Evolutionary conservation across 192 early-diverging fungal species (phyloP), one percentile per base, ranked within the genome.

Genomic region (Globomyces pollinis-pini): DNA sequence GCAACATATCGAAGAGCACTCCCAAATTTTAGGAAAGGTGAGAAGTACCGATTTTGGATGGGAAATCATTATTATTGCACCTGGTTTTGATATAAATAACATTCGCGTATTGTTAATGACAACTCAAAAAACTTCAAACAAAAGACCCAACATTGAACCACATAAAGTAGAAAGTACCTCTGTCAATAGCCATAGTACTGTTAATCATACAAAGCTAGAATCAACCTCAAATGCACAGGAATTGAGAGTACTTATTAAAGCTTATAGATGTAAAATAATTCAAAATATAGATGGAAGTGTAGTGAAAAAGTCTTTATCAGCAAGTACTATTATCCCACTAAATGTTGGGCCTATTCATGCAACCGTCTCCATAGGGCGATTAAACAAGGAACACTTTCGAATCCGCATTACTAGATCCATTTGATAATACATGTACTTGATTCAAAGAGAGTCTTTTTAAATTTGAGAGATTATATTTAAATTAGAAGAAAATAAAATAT

Each of bases 21-120:
- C 53, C 29, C 29, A 41, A 26, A 38, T 55, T 28, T 36, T 41
- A 23, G 33, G 21, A 15, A 55, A 55, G 31, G 3, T 55, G 8
- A 20, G 38, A 28, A 24, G 33, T 5, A 55, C 29, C 2, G 53
- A 55, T n/a, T 23, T 33, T 6, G 29, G 29, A 24, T 55, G 53
- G 53, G 53, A 55, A 55, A 55, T 55, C 29, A 55, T 41, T 20
- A 31, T 31, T 1, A 23, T 55, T 20, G 53, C 53, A 6, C 53
- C 38, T 23, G 53, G 38, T 33, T 55, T 55, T 55, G 53, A 55
- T 24, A 28, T 26, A 12, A 26, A 24, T 16, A 35, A 55, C 29
- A 26, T 55, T 23, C 53, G 38, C 30, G 35, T 55, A 12, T 20
- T 23, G 12, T 41, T 55, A 23, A 41, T 55, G 29, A 35, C 21